Conservation (phyloP, 805 yeast species). For the Metschnikowia corniflorae region DNA sequence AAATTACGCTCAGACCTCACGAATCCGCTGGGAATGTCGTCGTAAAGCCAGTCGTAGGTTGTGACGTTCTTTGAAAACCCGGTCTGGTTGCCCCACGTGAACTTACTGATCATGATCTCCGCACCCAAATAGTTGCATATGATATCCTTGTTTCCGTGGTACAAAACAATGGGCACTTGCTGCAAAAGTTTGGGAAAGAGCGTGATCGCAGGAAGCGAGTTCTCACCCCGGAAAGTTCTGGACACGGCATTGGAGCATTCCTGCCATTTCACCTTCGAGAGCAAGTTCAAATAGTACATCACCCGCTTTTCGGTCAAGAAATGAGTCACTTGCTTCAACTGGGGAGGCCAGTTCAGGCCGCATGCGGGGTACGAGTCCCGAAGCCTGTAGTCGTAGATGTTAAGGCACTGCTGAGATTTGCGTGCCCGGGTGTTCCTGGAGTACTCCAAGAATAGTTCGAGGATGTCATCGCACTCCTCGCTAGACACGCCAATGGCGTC, state of each 20-base stretch:
- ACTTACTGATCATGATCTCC: slow-evolving; percentile 54
- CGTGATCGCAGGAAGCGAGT: slow-evolving; percentile 57
- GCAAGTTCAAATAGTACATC: slow-evolving; percentile 48
- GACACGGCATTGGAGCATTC: slow-evolving; percentile 74
- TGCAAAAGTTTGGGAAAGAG: slow-evolving; percentile 69
- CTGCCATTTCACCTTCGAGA: slow-evolving; percentile 51
- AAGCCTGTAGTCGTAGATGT: background rate
- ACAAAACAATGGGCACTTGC: slow-evolving; percentile 60
- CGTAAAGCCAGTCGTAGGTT: slow-evolving; percentile 42
- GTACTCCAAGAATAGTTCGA: too few relatives aligned
- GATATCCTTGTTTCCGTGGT: slow-evolving; percentile 84
- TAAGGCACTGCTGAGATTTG: too few relatives aligned
- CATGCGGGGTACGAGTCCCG: background rate
- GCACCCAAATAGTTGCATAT: slow-evolving; percentile 84
- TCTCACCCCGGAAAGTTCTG: slow-evolving; percentile 44
- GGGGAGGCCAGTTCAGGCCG: background rate
- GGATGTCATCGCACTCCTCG: too few relatives aligned
- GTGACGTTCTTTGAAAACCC: slow-evolving; percentile 45
- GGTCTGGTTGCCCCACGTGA: slow-evolving; percentile 54
- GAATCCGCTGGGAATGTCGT: slow-evolving; percentile 38
- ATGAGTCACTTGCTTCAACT: slow-evolving; percentile 35
- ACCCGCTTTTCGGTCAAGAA: slow-evolving; percentile 50
- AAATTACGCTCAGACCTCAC: slow-evolving; percentile 55
- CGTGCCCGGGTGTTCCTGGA: too few relatives aligned
- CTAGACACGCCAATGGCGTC: background rate